Conservation (phyloP, 495 filamentous ascomycete species). For the Neurospora africana region DNA sequence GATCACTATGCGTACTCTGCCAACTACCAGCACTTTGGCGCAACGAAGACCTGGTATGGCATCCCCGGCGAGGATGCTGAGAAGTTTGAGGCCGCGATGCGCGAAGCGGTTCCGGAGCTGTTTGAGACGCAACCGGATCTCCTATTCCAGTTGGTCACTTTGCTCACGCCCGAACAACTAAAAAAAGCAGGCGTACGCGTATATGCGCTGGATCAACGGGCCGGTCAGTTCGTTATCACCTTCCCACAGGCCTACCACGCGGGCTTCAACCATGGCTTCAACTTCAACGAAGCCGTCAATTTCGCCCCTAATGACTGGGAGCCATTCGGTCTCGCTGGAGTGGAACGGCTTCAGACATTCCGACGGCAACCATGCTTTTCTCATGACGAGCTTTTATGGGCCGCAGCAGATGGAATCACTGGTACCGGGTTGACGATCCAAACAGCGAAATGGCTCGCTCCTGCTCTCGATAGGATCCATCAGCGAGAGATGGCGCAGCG, state of each 20-base stretch:
- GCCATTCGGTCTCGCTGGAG: slow-evolving; percentile 77
- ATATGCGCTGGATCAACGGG: slow-evolving; percentile 86
- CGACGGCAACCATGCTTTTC: slow-evolving; percentile 92
- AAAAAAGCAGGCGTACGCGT: slow-evolving; percentile 88
- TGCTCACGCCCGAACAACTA: slow-evolving; percentile 89
- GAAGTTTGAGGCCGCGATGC: slow-evolving; percentile 92
- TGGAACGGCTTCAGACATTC: slow-evolving; percentile 78
- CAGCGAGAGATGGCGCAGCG: slow-evolving; percentile 62
- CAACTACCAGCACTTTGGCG: slow-evolving; percentile 97
- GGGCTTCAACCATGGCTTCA: slow-evolving; percentile 94
- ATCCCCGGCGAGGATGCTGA: slow-evolving; percentile 89
- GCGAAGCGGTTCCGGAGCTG: slow-evolving; percentile 85
- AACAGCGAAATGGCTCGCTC: slow-evolving; percentile 88
- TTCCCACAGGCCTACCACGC: slow-evolving; percentile 89
- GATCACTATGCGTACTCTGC: slow-evolving; percentile 97
- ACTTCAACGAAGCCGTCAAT: slow-evolving; percentile 98
- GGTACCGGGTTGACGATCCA: slow-evolving; percentile 72
- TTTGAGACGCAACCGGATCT: slow-evolving; percentile 97
- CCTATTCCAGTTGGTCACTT: slow-evolving; percentile 90
- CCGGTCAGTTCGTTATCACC: slow-evolving; percentile 92
- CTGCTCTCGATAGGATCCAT: slow-evolving; percentile 68
- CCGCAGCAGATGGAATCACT: slow-evolving; percentile 56
- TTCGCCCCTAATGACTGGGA: slow-evolving; percentile 98
- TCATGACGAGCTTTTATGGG: slow-evolving; percentile 90
- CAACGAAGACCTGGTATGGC: slow-evolving; percentile 99